Conservation (phyloP, 345 rosid genomes). For the Lepidium africanum region DNA sequence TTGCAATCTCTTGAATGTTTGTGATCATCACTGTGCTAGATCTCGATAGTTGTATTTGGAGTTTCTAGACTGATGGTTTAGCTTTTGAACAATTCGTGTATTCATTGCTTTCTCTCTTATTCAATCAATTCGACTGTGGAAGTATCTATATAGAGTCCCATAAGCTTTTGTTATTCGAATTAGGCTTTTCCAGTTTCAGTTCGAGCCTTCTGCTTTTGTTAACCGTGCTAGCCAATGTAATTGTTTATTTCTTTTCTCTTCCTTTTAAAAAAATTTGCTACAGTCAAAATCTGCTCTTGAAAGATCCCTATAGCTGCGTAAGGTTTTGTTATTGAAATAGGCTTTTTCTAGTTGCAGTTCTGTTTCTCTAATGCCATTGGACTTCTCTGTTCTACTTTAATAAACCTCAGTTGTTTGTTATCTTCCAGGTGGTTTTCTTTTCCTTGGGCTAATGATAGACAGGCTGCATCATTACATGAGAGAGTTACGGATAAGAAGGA, state of each 20-base stretch:
- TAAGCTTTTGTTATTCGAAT: neutral
- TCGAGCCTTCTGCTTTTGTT: neutral
- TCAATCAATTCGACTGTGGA: neutral
- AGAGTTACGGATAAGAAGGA: constrained; percentile 75
- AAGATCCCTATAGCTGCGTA: neutral
- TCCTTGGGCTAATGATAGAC: constrained; percentile 82
- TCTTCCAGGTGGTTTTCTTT: constrained; percentile 64
- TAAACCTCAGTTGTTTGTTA: constrained; percentile 5
- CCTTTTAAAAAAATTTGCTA: neutral
- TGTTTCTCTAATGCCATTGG: neutral
- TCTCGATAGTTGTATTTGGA: neutral
- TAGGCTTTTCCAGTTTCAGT: neutral
- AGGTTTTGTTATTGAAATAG: neutral
- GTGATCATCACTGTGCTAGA: constrained; percentile 7
- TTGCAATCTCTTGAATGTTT: neutral
- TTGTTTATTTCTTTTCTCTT: neutral
- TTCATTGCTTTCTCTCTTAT: neutral
- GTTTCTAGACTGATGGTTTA: constrained; percentile 4
- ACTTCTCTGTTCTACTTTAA: neutral
- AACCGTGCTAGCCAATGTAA: neutral
- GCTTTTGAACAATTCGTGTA: neutral
- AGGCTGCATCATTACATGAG: constrained; percentile 83
- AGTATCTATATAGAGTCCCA: neutral
- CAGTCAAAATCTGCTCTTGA: neutral
- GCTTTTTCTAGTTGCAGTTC: neutral